A percentile compares a stretch with the other conserved stretches of the same genome.
Evolutionary conservation across 2,329 filamentous ascomycete species (phyloP).

Genomic region (Stylonectria norvegica): DNA sequence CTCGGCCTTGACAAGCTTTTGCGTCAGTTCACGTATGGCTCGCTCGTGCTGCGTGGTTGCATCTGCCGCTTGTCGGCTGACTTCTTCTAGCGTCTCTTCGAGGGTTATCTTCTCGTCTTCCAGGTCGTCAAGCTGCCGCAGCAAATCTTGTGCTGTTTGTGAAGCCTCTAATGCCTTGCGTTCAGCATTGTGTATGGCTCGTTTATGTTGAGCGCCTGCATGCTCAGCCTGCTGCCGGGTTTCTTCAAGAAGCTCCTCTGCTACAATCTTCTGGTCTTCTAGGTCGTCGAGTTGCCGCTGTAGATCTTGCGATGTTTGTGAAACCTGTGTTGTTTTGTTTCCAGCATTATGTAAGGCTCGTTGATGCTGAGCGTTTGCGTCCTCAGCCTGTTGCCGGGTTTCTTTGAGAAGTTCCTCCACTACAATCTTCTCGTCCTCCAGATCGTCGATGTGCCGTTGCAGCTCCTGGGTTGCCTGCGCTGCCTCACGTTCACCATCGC

Average conservation of each 20-base stretch:
- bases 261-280: conserved; percentile 56
- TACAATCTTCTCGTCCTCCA: conserved; percentile 57
- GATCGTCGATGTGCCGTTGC: conserved; percentile 51
- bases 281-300: conserved; percentile 53
- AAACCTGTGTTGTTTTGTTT: no score
- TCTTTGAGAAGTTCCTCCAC: conserved; percentile 58
- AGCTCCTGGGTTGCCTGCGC: conserved; percentile 45
- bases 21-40: conserved; percentile 42
- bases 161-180: conserved; percentile 43
- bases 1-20: conserved; percentile 50
- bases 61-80: conserved; percentile 50
- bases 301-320: no score
- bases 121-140: conserved; percentile 52
- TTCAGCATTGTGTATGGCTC: conserved; percentile 48
- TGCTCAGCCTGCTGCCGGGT: conserved; percentile 50
- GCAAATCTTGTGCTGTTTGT: conserved; percentile 43
- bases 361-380: conserved; percentile 42
- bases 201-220: conserved; percentile 41
- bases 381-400: conserved; percentile 48
- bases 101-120: conserved; percentile 58
- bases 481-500: conserved; percentile 49
- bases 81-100: conserved; percentile 56
- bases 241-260: conserved; percentile 57
- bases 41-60: conserved; percentile 42
- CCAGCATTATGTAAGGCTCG: conserved; percentile 41